Percentiles rank a stretch among this genome's conserved stretches.
phyloP scores from a whole-genome alignment of 2,329 filamentous ascomycete species.

The Metarhizium humberi region DNA sequence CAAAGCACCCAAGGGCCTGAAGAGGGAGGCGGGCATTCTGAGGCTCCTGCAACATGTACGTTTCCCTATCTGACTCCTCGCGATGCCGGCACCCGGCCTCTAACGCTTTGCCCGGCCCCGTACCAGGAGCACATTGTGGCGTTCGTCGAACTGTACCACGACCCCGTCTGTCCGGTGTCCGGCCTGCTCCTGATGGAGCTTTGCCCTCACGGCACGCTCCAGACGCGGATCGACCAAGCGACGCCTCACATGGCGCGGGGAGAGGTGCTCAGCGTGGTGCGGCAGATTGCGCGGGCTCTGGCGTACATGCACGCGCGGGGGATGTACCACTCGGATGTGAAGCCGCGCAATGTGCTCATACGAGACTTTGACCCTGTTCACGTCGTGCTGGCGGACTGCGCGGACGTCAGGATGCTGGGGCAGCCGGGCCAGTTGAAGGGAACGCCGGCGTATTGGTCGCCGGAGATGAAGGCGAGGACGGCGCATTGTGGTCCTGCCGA shows the following conservation, averaged over 20 bases:
- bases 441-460: constrained; percentile 21
- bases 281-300: constrained; percentile 16
- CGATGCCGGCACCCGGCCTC: neutral
- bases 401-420: constrained; percentile 15
- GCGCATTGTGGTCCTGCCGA: constrained; percentile 16
- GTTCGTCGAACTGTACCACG: constrained; percentile 18
- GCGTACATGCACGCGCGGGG: constrained; percentile 16
- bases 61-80: neutral
- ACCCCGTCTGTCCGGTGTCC: constrained; percentile 6
- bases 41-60: constrained; percentile 17
- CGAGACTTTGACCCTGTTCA: constrained; percentile 17
- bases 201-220: constrained; percentile 18
- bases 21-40: neutral
- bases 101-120: neutral
- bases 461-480: constrained; percentile 14
- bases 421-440: constrained; percentile 10
- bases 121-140: constrained; percentile 17
- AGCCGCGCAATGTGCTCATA: constrained; percentile 22
- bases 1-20: neutral
- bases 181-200: constrained; percentile 22
- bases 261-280: constrained; percentile 12
- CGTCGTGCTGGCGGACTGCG: constrained; percentile 22
- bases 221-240: constrained; percentile 16
- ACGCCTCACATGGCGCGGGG: constrained; percentile 9
- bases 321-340: constrained; percentile 21